These are phyloP conservation scores for Penicillium sp. DNA, from an alignment of 2,329 filamentous ascomycete species.

Conservation along the genomic window DNA sequence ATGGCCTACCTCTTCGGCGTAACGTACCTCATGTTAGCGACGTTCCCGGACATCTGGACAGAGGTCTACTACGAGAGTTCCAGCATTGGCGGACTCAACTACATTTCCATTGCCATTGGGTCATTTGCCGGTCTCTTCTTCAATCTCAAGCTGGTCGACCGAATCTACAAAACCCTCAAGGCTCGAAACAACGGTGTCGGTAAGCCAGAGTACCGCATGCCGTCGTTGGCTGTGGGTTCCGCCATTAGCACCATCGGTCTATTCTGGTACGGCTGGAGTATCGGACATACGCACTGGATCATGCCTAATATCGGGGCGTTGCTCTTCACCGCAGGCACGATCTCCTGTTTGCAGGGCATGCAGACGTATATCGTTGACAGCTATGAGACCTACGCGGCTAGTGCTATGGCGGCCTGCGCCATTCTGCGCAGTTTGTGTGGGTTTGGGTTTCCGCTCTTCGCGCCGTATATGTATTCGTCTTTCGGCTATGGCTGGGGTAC, in stretches of 20 bases:
- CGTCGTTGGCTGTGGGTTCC: neutral
- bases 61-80: neutral
- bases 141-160: neutral
- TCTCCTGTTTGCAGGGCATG: constrained; percentile 37
- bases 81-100: neutral
- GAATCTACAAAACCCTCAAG: neutral
- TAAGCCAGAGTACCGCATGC: neutral
- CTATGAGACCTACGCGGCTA: constrained; percentile 31
- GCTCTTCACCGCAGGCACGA: constrained; percentile 46
- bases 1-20: constrained; percentile 44
- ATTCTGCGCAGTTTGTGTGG: constrained; percentile 29
- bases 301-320: constrained; percentile 50
- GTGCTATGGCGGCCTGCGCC: constrained; percentile 25
- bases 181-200: neutral
- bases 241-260: constrained; percentile 36
- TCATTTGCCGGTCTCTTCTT: neutral
- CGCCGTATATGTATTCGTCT: constrained; percentile 29
- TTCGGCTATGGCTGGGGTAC: constrained; percentile 33
- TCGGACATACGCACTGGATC: constrained; percentile 27
- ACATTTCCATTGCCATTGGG: neutral
- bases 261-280: constrained; percentile 44
- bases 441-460: constrained; percentile 35
- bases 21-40: neutral
- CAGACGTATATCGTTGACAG: constrained; percentile 38
- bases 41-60: neutral